These are phyloP conservation scores for Pseudoneurospora amorphoporcata DNA, from an alignment of 495 filamentous ascomycete genomes.

Conservation along the genomic window DNA sequence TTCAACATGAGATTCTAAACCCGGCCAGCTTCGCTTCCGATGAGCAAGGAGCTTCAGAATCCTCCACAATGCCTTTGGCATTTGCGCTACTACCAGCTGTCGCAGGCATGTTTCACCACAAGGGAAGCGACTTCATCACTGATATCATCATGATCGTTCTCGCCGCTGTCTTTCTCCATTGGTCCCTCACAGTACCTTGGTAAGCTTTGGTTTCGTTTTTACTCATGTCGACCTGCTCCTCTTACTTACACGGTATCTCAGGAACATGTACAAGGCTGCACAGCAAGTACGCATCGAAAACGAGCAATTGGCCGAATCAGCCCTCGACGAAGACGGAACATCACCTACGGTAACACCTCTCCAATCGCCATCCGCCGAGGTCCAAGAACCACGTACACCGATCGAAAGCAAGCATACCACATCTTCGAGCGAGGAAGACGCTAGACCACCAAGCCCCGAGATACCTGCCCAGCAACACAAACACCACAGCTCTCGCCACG, in stretches of 20 bases:
- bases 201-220: constrained; percentile 22
- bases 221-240: background rate
- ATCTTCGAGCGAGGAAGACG: background rate
- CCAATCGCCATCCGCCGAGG: background rate
- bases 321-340: constrained; percentile 32
- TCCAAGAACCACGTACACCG: background rate
- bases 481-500: background rate
- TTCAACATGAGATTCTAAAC: constrained; percentile 63
- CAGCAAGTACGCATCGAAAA: constrained; percentile 48
- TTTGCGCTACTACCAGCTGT: constrained; percentile 79
- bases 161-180: constrained; percentile 81
- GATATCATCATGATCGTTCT: constrained; percentile 73
- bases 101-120: constrained; percentile 72
- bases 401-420: background rate
- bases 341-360: background rate
- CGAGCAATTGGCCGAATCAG: constrained; percentile 32
- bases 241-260: constrained; percentile 21
- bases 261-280: constrained; percentile 85
- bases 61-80: constrained; percentile 67
- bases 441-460: background rate
- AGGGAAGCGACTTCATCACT: constrained; percentile 72
- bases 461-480: background rate
- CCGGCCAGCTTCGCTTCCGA: constrained; percentile 37
- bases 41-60: constrained; percentile 27
- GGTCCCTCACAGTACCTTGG: constrained; percentile 89